Conservation (phyloP, 345 rosid genomes). For the Trapa bicornis region DNA sequence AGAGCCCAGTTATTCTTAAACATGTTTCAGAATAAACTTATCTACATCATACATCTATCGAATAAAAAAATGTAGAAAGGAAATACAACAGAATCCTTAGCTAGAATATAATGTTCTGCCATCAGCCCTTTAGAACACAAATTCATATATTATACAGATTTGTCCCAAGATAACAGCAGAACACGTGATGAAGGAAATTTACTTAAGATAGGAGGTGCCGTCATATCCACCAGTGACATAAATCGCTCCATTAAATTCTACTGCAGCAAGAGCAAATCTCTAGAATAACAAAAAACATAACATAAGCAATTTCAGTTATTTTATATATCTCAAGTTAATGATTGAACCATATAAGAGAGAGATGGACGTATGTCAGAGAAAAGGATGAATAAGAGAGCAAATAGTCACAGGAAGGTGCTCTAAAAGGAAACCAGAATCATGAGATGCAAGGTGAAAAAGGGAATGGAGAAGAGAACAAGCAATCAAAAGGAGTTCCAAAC, state of each 20-base stretch:
- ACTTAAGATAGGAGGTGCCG: constrained; percentile 41
- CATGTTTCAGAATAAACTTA: background rate
- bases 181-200: constrained; percentile 14
- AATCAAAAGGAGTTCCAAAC: background rate
- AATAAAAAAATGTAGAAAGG: background rate
- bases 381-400: background rate
- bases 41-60: background rate
- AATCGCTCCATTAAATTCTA: constrained; percentile 43
- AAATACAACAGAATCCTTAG: no score
- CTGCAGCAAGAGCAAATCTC: constrained; percentile 70
- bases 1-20: background rate
- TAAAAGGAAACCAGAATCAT: background rate
- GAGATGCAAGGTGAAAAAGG: background rate
- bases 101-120: no score
- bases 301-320: background rate
- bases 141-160: background rate
- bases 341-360: background rate
- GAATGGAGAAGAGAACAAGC: background rate
- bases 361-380: background rate
- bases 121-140: background rate
- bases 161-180: background rate
- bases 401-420: background rate
- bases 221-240: constrained; percentile 75
- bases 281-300: constrained; percentile 15
- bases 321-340: background rate